These are phyloP conservation scores for Hymenoscyphus scutula DNA, from an alignment of 2,329 filamentous ascomycete genomes.

Conservation along the genomic window DNA sequence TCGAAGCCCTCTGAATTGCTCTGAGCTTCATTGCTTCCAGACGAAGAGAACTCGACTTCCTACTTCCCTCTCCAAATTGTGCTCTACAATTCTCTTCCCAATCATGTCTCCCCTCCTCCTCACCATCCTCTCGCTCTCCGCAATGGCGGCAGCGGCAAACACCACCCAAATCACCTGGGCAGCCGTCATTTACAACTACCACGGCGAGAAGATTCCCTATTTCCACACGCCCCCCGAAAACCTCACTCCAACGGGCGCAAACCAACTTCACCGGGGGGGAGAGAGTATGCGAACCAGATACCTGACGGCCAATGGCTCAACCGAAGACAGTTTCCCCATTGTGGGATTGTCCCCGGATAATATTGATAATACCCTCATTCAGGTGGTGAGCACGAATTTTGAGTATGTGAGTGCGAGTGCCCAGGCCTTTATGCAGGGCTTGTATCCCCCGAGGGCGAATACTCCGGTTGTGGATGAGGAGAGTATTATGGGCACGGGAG, in stretches of 20 bases:
- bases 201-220: slow-evolving; percentile 54
- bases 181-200: slow-evolving; percentile 35
- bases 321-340: slow-evolving; percentile 40
- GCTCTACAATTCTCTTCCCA: not conserved
- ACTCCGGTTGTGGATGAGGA: slow-evolving; percentile 25
- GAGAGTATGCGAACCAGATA: slow-evolving; percentile 50
- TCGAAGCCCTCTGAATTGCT: not conserved
- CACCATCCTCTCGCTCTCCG: slow-evolving; percentile 12
- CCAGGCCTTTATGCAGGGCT: slow-evolving; percentile 75
- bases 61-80: not conserved
- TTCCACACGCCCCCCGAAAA: slow-evolving; percentile 32
- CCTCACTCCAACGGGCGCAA: slow-evolving; percentile 53
- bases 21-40: not conserved
- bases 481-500: slow-evolving; percentile 59
- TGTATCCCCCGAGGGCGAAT: slow-evolving; percentile 66
- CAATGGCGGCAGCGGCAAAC: slow-evolving; percentile 10
- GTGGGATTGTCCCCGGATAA: slow-evolving; percentile 42
- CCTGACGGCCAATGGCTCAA: slow-evolving; percentile 35
- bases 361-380: slow-evolving; percentile 50
- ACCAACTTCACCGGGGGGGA: slow-evolving; percentile 51
- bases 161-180: slow-evolving; percentile 30
- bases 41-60: not conserved
- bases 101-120: slow-evolving; percentile 15
- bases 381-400: slow-evolving; percentile 42
- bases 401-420: slow-evolving; percentile 63